phyloP scores from a whole-genome alignment of 208 protist genomes.

The Crithidia bombi region DNA sequence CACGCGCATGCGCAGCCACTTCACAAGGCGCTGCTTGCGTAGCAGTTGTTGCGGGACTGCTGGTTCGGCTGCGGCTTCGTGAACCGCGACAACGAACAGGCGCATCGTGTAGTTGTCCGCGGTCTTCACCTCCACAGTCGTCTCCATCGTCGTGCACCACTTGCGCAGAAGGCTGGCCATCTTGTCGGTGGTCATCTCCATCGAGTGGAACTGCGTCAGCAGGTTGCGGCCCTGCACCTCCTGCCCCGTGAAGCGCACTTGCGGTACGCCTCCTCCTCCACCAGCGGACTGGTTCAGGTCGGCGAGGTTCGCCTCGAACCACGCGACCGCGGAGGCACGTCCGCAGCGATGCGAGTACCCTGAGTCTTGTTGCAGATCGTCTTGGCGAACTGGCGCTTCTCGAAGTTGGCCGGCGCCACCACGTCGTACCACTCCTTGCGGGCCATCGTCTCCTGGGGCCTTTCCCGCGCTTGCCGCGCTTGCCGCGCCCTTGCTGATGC shows the following conservation, averaged over 20 bases:
- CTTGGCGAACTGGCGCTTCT: slow-evolving; percentile 95
- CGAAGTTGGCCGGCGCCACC: slow-evolving; percentile 97
- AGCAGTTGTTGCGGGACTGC: slow-evolving; percentile 97
- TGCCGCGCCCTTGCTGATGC: slow-evolving; percentile 95
- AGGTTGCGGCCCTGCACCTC: slow-evolving; percentile 97
- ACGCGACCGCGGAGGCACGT: slow-evolving; percentile 97
- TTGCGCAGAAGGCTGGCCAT: slow-evolving; percentile 97
- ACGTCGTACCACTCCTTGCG: slow-evolving; percentile 99
- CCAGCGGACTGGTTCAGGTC: slow-evolving; percentile 95
- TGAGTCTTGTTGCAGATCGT: slow-evolving; percentile 98
- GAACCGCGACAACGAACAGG: slow-evolving; percentile 98
- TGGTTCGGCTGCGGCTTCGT: slow-evolving; percentile 95
- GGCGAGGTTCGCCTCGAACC: slow-evolving; percentile 97
- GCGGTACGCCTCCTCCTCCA: slow-evolving; percentile 89
- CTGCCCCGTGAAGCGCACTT: slow-evolving; percentile 97
- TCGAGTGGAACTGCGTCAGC: slow-evolving; percentile 99
- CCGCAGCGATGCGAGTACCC: slow-evolving; percentile 95
- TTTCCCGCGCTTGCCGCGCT: slow-evolving; percentile 95
- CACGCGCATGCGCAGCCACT: slow-evolving; percentile 95
- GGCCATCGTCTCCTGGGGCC: slow-evolving; percentile 96
- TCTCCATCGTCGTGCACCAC: slow-evolving; percentile 99
- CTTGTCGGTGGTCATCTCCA: slow-evolving; percentile 99
- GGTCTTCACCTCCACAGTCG: slow-evolving; percentile 95
- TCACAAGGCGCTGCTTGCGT: slow-evolving; percentile 96
- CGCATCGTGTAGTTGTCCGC: slow-evolving; percentile 97